Conservation (phyloP, 441 rosid genomes). For the Syzygium syzygioides region DNA sequence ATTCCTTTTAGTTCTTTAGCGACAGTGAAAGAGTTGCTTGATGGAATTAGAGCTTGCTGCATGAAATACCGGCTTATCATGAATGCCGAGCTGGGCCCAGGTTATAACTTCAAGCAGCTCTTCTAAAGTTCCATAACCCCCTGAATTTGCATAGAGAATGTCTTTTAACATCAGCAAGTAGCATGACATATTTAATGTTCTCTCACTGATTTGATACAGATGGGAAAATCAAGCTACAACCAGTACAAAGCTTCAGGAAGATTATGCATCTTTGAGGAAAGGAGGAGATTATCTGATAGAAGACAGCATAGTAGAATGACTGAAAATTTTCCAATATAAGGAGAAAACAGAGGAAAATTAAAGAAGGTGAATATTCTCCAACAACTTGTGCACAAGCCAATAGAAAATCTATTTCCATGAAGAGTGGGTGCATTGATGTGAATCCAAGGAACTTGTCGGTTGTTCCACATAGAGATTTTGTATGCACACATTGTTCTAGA, state of each 20-base stretch:
- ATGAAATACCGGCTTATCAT: slow-evolving; percentile 63
- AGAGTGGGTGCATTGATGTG: not conserved
- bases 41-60: not conserved
- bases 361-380: not conserved
- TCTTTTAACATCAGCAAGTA: not conserved
- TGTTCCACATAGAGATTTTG: not conserved
- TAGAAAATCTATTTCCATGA: not conserved
- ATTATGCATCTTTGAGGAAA: not conserved
- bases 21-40: not conserved
- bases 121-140: slow-evolving; percentile 81
- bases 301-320: not conserved
- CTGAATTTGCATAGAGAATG: slow-evolving; percentile 23
- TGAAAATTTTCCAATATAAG: not conserved
- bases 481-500: not conserved
- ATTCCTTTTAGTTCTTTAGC: not conserved
- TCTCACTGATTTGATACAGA: not conserved
- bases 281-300: not conserved
- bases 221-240: not conserved
- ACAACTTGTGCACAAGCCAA: not conserved
- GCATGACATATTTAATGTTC: not conserved
- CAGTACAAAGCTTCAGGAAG: not conserved
- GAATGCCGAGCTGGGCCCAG: slow-evolving; percentile 86
- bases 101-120: slow-evolving; percentile 76
- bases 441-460: not conserved
- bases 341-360: not conserved